Evolutionary conservation across 2,329 filamentous ascomycete species (phyloP), one percentile per base, ranked within the genome.

Genomic region (Apiospora saccharicola): DNA sequence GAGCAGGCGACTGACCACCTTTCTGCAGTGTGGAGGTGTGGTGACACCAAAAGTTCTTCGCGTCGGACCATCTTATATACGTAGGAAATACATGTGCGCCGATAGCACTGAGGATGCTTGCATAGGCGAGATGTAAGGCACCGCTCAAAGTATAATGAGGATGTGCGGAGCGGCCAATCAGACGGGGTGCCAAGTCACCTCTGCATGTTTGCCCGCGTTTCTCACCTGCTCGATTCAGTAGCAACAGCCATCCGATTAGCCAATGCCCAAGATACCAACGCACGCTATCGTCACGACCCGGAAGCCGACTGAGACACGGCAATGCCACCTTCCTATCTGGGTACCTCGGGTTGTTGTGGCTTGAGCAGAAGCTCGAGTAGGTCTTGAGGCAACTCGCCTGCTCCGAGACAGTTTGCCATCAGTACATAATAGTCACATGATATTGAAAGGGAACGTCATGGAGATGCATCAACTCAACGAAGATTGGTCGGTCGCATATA

Each of bases 151-250:
- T 41, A n/a, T n/a, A 34, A 41, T 64, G 57, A 41, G 8, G 57
- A n/a, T 41, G 34, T 64, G 57, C 57, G 57, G 57, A 64, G 34
- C 57, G 30, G 34, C 57, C 57, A 64, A 64, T 64, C 57, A 64
- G 19, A 41, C 34, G 10, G 8, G 34, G 41, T 41, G 57, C 57
- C 57, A 64, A 64, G 57, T 64, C 57, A 41, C 3, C 22, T 41
- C 34, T 41, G 34, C 34, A 64, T 37, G 30, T 64, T 64, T 41
- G 34, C 57, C 57, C 57, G 30, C 57, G 8, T 64, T 41, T 64
- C 57, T 64, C 57, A 64, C 57, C 57, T 64, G 57, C 57, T 64
- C 34, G 34, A 64, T 64, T 64, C 34, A 64, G 53, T 22, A 61
- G 30, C 53, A 30, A 19, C 30, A 34, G 53, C 30, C 30, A 37